phyloP scores from a whole-genome alignment of 2,329 filamentous ascomycete species.

The Stemphylium vesicarium region DNA sequence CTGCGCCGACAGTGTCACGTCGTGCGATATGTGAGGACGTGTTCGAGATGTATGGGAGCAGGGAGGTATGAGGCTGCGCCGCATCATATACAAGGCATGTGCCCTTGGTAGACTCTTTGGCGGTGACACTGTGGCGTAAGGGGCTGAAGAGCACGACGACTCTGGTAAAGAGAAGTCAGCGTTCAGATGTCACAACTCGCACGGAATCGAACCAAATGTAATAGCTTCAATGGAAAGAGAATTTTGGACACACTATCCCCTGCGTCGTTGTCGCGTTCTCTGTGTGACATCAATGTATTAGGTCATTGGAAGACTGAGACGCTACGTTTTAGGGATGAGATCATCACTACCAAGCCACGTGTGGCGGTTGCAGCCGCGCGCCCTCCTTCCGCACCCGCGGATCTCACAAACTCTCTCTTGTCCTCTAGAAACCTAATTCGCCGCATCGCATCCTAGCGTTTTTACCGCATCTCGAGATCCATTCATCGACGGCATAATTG shows the following conservation, averaged over 20 bases:
- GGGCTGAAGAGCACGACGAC: too few relatives aligned
- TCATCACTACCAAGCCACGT: constrained; percentile 6
- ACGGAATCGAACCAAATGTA: too few relatives aligned
- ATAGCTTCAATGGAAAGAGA: too few relatives aligned
- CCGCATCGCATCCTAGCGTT: not conserved
- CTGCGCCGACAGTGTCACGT: not conserved
- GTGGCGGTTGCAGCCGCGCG: constrained; percentile 8
- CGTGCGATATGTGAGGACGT: not conserved
- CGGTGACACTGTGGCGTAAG: not conserved
- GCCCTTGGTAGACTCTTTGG: not conserved
- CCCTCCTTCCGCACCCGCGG: not conserved
- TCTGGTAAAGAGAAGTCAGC: too few relatives aligned
- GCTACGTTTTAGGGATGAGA: constrained; percentile 5
- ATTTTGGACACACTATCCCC: not conserved
- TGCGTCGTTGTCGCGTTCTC: too few relatives aligned
- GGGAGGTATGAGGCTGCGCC: not conserved
- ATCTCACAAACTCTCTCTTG: constrained; percentile 1
- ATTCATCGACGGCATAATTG: not conserved
- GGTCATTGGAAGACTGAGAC: not conserved
- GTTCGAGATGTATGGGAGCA: not conserved
- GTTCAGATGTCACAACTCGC: too few relatives aligned
- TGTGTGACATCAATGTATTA: not conserved
- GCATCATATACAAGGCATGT: not conserved
- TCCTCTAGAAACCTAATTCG: not conserved
- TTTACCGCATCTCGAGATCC: not conserved